Base-by-base conservation (phyloP, 768 basidiomycete genomes). In the Suillus americanus region DNA sequence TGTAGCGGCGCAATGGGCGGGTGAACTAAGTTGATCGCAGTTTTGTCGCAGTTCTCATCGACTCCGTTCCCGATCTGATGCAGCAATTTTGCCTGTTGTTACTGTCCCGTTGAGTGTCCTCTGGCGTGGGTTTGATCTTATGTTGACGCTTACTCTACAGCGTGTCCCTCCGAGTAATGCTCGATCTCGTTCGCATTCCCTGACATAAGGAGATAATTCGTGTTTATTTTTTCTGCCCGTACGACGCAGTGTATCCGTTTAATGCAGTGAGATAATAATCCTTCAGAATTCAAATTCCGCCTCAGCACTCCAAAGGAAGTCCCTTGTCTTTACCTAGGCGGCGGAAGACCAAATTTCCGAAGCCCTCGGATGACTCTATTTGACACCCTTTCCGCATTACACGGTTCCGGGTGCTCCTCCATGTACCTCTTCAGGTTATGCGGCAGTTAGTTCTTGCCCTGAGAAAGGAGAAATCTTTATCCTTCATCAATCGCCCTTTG, bases 1-100 rank as follows among this genome's bases (percentile, higher is more conserved):
- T 62, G 60, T 56, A 64, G 68, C 50, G 48, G 68, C 53, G 48
- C 41, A 51, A 66, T 62, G 65, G 53, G 62, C 35, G 53, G 40
- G 25, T 65, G 53, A 67, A 60, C 51, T 64, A 50, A 45, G 55
- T 35, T 60, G 40, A 59, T 61, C 40, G 20, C 18, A 12, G 57
- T 59, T 41, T 16, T 30, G 55, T 61, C 40, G 20, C 18, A 12
- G 57, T 59, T 41, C 25, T 30, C 41, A 41, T 41, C 18, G 25
- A 41, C 57, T 41, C 41, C 57, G 18, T 41, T 40, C 14, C 40
- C 57, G 57, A 59, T 41, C 28, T 28, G 38, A 25, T 40, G 25
- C 56, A 57, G 18, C 23, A 30, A 30, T 30, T 28, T 59, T 28
- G 10, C 40, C 28, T 59, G 25, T 30, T 3, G 25, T 41, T 40